Base-by-base conservation (phyloP, 1,284 basidiomycete species). In the Trichosporon faecale region DNA sequence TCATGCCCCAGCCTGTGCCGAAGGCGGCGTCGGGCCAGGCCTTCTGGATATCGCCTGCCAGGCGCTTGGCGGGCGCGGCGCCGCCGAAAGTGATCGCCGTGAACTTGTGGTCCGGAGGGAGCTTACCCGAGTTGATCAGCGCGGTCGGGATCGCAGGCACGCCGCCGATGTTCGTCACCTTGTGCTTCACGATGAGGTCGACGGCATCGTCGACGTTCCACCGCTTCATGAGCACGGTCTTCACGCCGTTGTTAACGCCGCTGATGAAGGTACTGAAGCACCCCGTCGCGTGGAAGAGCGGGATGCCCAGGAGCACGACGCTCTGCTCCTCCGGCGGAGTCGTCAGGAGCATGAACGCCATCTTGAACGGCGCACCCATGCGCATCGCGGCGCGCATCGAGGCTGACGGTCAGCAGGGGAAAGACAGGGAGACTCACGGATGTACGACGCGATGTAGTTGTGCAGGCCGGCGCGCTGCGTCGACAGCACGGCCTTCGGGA, bases 271-370 rank as follows among this genome's bases (percentile, higher is more conserved):
- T 78, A 5, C 77, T 75, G 0, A 81, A 73, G 68, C 78, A 79
- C 4, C 81, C 81, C 0, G 79, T 80, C 11, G 80, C 81, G 77
- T 82, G 81, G 74, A 82, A 82, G 0, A 82, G 71, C 2, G 81
- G 81, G 35, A 82, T 75, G 12, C 79, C 69, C 25, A 82, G 74
- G 3, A 82, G 72, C 3, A 52, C 60, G 18, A 61, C 25, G 14
- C 31, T 29, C 18, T 63, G 67, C 44, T 60, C 66, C 55, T 57
- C 35, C 64, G 49, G 74, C 55, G 11, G 66, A 4, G 52, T 29
- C 25, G 35, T 60, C 8, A 31, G 35, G 35, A 73, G 66, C 69
- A 75, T 70, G 60, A 77, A 66, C 25, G 78, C 76, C 65, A 79
- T 74, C 63, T 77, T 76, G 16, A 75, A 66, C 0, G 74, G 67